Evolutionary conservation across 2,329 filamentous ascomycete genomes (phyloP).

Genomic region (Fusarium neocosmosporiellum): DNA sequence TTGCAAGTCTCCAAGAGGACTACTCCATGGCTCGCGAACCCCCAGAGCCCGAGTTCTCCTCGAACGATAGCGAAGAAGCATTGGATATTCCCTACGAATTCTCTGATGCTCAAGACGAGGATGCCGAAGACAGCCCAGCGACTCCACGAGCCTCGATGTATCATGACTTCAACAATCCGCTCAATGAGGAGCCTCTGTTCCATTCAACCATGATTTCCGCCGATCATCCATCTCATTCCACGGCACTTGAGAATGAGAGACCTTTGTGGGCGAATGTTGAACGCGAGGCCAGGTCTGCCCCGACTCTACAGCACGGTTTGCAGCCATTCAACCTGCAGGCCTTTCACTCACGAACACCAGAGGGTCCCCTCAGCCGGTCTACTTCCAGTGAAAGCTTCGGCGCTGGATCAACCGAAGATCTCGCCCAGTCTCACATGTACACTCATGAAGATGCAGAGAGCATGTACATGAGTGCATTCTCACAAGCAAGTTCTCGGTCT

Average conservation of each 20-base stretch:
- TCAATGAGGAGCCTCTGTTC: constrained; percentile 44
- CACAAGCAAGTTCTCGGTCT: constrained; percentile 54
- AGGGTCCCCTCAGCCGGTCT: constrained; percentile 23
- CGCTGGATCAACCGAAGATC: constrained; percentile 55
- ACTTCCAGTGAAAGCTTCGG: constrained; percentile 29
- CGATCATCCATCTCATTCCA: constrained; percentile 31
- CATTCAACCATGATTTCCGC: constrained; percentile 41
- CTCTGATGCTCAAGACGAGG: constrained; percentile 50
- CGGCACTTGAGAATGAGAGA: constrained; percentile 28
- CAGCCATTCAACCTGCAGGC: constrained; percentile 29
- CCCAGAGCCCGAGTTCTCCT: constrained; percentile 40
- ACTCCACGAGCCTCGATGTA: constrained; percentile 67
- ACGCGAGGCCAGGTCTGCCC: constrained; percentile 31
- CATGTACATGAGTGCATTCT: constrained; percentile 85
- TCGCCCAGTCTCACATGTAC: constrained; percentile 75
- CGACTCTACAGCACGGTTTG: constrained; percentile 29
- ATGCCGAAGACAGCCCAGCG: constrained; percentile 52
- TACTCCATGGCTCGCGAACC: constrained; percentile 33
- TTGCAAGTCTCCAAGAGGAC: constrained; percentile 41
- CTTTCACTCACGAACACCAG: constrained; percentile 7
- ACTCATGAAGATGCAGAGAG: constrained; percentile 85
- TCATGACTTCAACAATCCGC: constrained; percentile 47
- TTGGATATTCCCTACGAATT: constrained; percentile 68
- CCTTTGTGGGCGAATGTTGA: constrained; percentile 36
- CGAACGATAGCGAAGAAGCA: constrained; percentile 65